Evolutionary conservation across 768 basidiomycete species (phyloP), one percentile per base, ranked within the genome.

Genomic region (Dioszegia crocea): DNA sequence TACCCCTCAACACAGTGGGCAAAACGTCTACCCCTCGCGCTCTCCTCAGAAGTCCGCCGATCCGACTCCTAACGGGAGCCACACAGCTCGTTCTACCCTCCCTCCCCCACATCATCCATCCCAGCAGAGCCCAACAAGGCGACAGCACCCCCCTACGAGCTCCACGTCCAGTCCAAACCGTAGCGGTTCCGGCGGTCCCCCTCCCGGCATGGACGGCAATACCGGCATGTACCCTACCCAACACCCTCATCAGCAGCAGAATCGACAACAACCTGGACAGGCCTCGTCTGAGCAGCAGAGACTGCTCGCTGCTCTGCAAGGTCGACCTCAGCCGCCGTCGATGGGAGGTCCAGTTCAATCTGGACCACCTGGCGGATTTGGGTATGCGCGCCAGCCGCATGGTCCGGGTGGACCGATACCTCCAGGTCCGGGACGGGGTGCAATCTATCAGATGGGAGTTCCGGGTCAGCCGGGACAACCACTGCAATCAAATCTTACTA

Each of bases 381-480:
- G 24, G 9, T 3, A 5, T 23, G n/a, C n/a, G 3, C 44, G 40
- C 40, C 16, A 43, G 40, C 40, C n/a, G 40, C 16, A 5, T 17
- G 12, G 40, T 21, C 40, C 40, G 40, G 40, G 16, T 6, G 40
- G 45, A 17, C 4, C 17, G 45, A 4, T 23, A 17, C 45, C 45
- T 27, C n/a, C 9, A 16, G 12, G 14, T 12, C 33, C 31, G 12
- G 49, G 33, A 21, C 21, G 19, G 3, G 49, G 31, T 6, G 33
- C 6, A 23, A 24, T 30, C 11, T 53, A 40, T 27, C 51, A 53
- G 51, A 53, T 53, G 51, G 51, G 51, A 16, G 38, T 53, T 9
- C 51, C 51, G 5, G 51, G 51, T 24, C 51, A 53, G 24, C 51
- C 49, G 9, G 49, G 49, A 8, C 49, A 51, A 27, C 17, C 12